phyloP scores from a whole-genome alignment of 352 stramenopile genomes.

The Globisporangium nodosum region DNA sequence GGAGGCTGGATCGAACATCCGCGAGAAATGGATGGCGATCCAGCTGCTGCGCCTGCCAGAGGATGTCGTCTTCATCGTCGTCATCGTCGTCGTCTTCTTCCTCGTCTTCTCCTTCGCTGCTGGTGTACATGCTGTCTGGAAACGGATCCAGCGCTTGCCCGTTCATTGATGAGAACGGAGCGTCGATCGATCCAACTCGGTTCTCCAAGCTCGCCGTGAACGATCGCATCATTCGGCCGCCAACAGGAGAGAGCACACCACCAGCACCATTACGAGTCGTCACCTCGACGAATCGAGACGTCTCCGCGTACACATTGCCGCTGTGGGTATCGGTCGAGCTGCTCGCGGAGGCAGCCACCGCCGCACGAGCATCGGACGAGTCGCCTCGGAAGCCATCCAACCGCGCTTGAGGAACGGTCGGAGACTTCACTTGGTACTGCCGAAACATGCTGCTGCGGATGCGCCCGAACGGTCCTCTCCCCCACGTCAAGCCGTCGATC shows the following conservation, averaged over 20 bases:
- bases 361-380: neutral
- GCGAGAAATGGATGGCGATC: neutral
- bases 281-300: neutral
- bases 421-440: slow-evolving; percentile 72
- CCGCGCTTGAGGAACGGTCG: slow-evolving; percentile 14
- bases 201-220: neutral
- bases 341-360: neutral
- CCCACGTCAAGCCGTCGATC: slow-evolving; percentile 73
- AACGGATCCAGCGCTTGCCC: slow-evolving; percentile 14
- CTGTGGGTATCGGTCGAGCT: slow-evolving; percentile 3
- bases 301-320: neutral
- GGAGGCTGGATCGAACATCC: neutral
- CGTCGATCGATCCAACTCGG: neutral
- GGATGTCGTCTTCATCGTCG: neutral
- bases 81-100: slow-evolving; percentile 14
- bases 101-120: slow-evolving; percentile 17
- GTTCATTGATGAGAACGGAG: slow-evolving; percentile 1
- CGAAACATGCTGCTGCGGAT: slow-evolving; percentile 76
- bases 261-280: neutral
- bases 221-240: neutral
- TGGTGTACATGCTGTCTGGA: slow-evolving; percentile 21
- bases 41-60: neutral
- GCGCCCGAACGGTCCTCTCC: slow-evolving; percentile 42
- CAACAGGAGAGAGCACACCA: neutral
- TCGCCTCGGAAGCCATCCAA: neutral